phyloP scores from a whole-genome alignment of 2,329 filamentous ascomycete genomes.

The Drechslerella stenobrocha region DNA sequence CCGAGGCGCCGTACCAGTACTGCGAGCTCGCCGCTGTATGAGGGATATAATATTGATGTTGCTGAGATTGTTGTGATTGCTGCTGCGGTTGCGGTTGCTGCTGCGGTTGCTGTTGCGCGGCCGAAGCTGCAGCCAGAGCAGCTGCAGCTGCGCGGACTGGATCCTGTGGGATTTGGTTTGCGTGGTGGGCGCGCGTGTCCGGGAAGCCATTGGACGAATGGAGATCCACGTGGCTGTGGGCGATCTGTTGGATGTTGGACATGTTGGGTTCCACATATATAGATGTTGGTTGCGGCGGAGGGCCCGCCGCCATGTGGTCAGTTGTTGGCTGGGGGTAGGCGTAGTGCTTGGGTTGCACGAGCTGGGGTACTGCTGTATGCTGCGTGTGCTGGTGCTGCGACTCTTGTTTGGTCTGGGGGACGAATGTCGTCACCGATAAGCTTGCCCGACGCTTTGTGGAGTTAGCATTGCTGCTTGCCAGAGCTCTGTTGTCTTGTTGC shows the following conservation, averaged over 20 bases:
- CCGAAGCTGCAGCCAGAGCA: constrained; percentile 17
- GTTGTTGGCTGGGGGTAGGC: constrained; percentile 27
- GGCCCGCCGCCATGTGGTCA: constrained; percentile 6
- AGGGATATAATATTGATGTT: constrained; percentile 17
- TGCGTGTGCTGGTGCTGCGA: constrained; percentile 17
- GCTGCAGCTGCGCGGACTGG: constrained; percentile 31
- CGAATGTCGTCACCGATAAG: constrained; percentile 29
- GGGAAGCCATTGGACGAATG: not conserved
- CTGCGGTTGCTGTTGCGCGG: constrained; percentile 14
- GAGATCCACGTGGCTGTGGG: constrained; percentile 20
- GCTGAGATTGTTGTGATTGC: constrained; percentile 6
- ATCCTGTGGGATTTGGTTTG: constrained; percentile 7
- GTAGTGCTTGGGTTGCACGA: constrained; percentile 30
- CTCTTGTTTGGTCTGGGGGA: constrained; percentile 25
- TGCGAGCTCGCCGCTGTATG: constrained; percentile 17
- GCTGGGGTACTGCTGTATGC: constrained; percentile 23
- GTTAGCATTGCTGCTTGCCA: constrained; percentile 3
- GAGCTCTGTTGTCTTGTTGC: constrained; percentile 22
- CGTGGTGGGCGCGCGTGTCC: constrained; percentile 14
- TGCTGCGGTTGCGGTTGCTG: constrained; percentile 12
- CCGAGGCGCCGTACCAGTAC: constrained; percentile 31
- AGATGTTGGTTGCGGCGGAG: not conserved
- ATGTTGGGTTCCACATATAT: constrained; percentile 32
- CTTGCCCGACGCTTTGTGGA: constrained; percentile 26
- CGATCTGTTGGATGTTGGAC: constrained; percentile 31